Evolutionary conservation across 495 filamentous ascomycete species (phyloP), one percentile per base, ranked within the genome.

Genomic region (Xylaria cubensis): DNA sequence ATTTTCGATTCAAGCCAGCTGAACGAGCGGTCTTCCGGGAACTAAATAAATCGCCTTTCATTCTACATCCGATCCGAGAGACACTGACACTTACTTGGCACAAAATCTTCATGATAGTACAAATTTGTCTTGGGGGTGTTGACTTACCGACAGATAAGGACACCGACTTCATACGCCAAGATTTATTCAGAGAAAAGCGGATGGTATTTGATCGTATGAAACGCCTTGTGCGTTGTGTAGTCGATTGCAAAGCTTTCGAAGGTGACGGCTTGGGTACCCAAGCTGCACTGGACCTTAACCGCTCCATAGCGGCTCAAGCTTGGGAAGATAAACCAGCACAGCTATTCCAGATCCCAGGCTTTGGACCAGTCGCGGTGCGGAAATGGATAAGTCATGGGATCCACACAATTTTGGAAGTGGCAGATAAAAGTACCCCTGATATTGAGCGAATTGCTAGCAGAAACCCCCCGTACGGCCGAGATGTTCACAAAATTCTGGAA

Each of bases 261-360:
- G 82, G 88, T 9, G 94, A 97, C 75, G 89, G 92, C 0, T 75
- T 91, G 4, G 82, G 90, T 12, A 86, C 88, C 12, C 87, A 87
- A 59, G 92, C 90, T 71, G 92, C 93, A 13, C 84, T 98, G 19
- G 93, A 97, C 76, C 86, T 98, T 24, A 86, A 90, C 8, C 85
- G 97, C 70, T 93, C 93, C 69, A 85, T 98, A 51, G 86, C 88
- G 39, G 94, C 93, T 13, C 89, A 88, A 70, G 92, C 90, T 4
- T 98, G 97, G 97, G 97, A 98, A 72, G 88, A 92, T 44, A 93
- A 91, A 0, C 90, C 93, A 1, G 85, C 91, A 21, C 93, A 98
- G 68, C 88, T 99, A 79, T 94, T 92, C 68, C 96, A 99, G 76
- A 86, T 99, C 10, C 90, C 92, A 4, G 88, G 90, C n/a, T 87